Percentiles rank a stretch among this genome's conserved stretches.
Evolutionary conservation across 78 protist genomes (phyloP).

Genomic region (Blattamonas nauphoetae): DNA sequence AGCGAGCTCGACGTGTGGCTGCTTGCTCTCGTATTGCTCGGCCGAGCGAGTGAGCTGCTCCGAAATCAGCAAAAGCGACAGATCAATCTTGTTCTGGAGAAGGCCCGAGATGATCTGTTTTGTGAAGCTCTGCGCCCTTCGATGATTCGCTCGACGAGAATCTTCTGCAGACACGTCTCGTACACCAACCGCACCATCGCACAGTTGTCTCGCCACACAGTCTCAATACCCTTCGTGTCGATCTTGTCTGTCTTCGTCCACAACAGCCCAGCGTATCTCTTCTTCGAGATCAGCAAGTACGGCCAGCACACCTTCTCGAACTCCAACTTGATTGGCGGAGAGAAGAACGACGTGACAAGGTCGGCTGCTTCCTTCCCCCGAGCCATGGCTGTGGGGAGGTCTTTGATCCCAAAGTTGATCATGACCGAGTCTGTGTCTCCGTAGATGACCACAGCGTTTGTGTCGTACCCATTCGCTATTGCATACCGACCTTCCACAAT

Average conservation of each 20-base stretch:
- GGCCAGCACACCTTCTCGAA: constrained; percentile 96
- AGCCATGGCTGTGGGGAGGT: constrained; percentile 65
- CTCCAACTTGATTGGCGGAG: constrained; percentile 88
- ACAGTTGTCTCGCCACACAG: constrained; percentile 97
- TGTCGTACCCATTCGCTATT: constrained; percentile 69
- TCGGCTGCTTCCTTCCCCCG: constrained; percentile 74
- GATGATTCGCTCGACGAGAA: constrained; percentile 71
- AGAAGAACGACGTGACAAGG: constrained; percentile 54
- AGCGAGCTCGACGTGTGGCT: constrained; percentile 95
- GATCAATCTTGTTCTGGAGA: constrained; percentile 79
- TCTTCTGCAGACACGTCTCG: constrained; percentile 44
- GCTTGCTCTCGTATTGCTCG: not conserved
- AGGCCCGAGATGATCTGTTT: constrained; percentile 73
- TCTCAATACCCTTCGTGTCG: constrained; percentile 91
- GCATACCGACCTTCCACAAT: constrained; percentile 67
- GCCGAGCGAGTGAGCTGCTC: constrained; percentile 39
- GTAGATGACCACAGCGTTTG: constrained; percentile 80
- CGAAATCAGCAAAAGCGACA: constrained; percentile 82
- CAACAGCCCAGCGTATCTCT: constrained; percentile 95
- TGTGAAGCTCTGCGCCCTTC: constrained; percentile 35
- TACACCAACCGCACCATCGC: constrained; percentile 69
- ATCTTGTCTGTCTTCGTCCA: constrained; percentile 88
- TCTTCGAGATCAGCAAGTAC: constrained; percentile 89
- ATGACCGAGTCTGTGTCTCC: constrained; percentile 99
- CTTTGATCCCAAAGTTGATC: constrained; percentile 80